Evolutionary conservation across 306 rosid genomes (phyloP).

Genomic region (Cyclanthera cordifolia): DNA sequence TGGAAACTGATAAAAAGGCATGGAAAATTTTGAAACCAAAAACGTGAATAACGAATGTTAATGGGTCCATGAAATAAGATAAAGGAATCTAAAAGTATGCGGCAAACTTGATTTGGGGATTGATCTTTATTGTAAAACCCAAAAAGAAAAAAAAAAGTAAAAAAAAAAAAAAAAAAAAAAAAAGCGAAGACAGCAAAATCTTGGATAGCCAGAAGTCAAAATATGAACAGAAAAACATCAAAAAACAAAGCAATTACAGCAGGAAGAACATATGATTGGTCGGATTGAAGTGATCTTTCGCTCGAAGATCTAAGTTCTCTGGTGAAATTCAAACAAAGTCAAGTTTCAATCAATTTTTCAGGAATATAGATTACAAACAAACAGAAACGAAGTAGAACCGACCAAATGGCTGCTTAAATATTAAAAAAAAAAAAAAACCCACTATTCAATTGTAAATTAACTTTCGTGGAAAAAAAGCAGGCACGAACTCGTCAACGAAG

Average conservation of each 20-base stretch:
- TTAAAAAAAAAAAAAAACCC: no score
- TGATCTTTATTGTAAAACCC: neutral
- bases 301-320: conserved; percentile 10
- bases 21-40: neutral
- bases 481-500: neutral
- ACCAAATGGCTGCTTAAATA: neutral
- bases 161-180: neutral
- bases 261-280: neutral
- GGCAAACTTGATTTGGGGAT: neutral
- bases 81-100: neutral
- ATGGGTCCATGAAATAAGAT: neutral
- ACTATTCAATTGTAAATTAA: neutral
- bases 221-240: conserved; percentile 1
- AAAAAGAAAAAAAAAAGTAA: neutral
- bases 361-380: no score
- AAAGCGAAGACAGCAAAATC: neutral
- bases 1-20: neutral
- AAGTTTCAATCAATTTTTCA: conserved; percentile 21
- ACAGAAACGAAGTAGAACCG: no score
- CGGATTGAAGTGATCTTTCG: neutral
- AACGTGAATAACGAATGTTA: neutral
- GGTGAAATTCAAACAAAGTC: conserved; percentile 25
- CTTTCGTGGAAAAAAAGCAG: neutral
- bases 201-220: conserved; percentile 6
- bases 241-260: conserved; percentile 2